Percentiles rank a stretch among this genome's conserved stretches.
These are phyloP conservation scores for Lactarius deliciosus DNA, from an alignment of 768 basidiomycete genomes.

Conservation along the genomic window DNA sequence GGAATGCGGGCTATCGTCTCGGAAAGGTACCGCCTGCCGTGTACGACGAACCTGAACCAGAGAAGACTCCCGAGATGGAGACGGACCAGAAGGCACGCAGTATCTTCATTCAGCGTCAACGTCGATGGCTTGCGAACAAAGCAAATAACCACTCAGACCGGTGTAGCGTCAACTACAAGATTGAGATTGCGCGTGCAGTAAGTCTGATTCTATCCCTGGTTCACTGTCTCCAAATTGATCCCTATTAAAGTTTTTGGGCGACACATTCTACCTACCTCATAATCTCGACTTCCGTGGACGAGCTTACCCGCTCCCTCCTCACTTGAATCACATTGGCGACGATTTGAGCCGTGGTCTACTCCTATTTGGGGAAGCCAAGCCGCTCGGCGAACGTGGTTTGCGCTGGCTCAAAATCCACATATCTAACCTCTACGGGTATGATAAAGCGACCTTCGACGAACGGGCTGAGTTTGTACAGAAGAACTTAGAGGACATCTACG, in stretches of 20 bases:
- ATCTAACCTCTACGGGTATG: constrained; percentile 89
- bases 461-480: constrained; percentile 77
- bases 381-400: constrained; percentile 80
- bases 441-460: constrained; percentile 93
- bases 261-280: constrained; percentile 89
- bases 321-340: constrained; percentile 94
- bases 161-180: constrained; percentile 93
- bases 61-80: constrained; percentile 47
- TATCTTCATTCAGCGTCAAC: constrained; percentile 56
- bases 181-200: constrained; percentile 92
- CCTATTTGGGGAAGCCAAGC: constrained; percentile 74
- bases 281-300: constrained; percentile 98
- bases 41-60: constrained; percentile 65
- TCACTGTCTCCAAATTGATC: constrained; percentile 6
- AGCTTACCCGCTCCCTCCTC: constrained; percentile 94
- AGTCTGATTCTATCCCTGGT: constrained; percentile 34
- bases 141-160: constrained; percentile 88
- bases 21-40: constrained; percentile 81
- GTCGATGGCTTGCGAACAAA: constrained; percentile 54
- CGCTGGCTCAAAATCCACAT: constrained; percentile 96
- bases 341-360: constrained; percentile 88
- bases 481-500: constrained; percentile 73
- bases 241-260: constrained; percentile 69
- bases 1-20: constrained; percentile 83
- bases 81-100: constrained; percentile 56